Evolutionary conservation across 129 eudicot species (phyloP).

Genomic region (Pittosporum tobira): DNA sequence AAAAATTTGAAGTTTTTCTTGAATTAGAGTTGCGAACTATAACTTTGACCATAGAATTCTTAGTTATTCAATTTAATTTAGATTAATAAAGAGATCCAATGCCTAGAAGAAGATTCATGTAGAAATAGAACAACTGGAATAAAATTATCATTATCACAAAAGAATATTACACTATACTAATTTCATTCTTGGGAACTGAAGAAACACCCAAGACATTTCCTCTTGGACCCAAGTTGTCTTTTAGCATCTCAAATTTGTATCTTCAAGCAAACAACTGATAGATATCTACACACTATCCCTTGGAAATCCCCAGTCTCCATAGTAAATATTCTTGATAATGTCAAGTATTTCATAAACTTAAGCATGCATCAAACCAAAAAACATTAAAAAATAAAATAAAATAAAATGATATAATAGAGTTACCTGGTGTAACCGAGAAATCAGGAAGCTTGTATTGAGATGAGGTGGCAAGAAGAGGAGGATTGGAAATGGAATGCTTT

Average conservation of each 20-base stretch:
- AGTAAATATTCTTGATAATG: not conserved
- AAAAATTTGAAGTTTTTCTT: not conserved
- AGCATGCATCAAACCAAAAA: slow-evolving; percentile 22
- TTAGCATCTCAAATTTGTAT: not conserved
- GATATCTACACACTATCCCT: not conserved
- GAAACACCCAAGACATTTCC: not conserved
- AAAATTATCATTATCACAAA: not conserved
- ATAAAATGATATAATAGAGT: no score
- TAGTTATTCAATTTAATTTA: no score
- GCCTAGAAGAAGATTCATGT: not conserved
- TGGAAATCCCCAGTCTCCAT: no score
- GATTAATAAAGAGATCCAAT: no score
- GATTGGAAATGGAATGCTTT: slow-evolving; percentile 26
- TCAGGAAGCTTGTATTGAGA: slow-evolving; percentile 27
- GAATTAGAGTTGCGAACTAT: not conserved
- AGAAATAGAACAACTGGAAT: not conserved
- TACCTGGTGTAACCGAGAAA: slow-evolving; percentile 27
- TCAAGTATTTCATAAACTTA: not conserved
- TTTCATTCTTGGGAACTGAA: not conserved
- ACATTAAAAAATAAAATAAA: slow-evolving; percentile 6
- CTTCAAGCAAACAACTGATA: not conserved
- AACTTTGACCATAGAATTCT: not conserved
- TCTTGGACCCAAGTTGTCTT: not conserved
- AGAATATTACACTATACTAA: not conserved
- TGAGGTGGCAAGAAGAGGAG: slow-evolving; percentile 32